Evolutionary conservation across 129 eudicot species (phyloP), one percentile per base, ranked within the genome.

Genomic region (Rutidosis leptorrhynchoides): DNA sequence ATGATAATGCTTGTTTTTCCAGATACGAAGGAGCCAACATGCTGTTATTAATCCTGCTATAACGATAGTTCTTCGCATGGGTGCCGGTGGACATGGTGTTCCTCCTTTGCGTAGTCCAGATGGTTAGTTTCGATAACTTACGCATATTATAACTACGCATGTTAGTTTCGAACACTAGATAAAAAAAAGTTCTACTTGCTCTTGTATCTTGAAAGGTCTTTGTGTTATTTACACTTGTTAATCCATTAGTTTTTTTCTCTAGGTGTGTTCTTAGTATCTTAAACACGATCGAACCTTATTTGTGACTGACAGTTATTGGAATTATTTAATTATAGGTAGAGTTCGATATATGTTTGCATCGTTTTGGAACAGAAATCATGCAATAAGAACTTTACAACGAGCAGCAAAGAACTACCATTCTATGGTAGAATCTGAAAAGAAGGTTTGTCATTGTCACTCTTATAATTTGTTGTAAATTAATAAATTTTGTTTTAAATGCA

Each of bases 71-170:
- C 96, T 93, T 60, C 96, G 95, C 61, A 65, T 82, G 81, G 99
- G 99, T 80, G 92, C 99, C 69, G 99, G 99, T 9, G 99, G 99
- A 33, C 89, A 82, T 79, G 99, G 99, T 33, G 99, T 83, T 56
- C 99, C 99, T 64, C 99, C 99, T 80, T 65, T 93, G 70, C 90
- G 99, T 65, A 93, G 88, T 81, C 90, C 92, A 77, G 99, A 93
- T 84, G 99, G 99, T 93, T 68, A 79, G 95, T 82, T 43, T 3
- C 25, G 52, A 14, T 60, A 58, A 23, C 40, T 65, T 58, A 20
- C 55, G 0, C 20, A 54, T 54, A 22, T 54, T 11, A 40, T 40
- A 40, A 40, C n/a, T 40, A 40, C 14, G 42, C 10, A 3, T 11
- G 46, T 40, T 15, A 10, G 45, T 11, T 35, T 4, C 2, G 14